Conservation (phyloP, 2,329 filamentous ascomycete genomes). For the Cladosporium sphaerospermum region DNA sequence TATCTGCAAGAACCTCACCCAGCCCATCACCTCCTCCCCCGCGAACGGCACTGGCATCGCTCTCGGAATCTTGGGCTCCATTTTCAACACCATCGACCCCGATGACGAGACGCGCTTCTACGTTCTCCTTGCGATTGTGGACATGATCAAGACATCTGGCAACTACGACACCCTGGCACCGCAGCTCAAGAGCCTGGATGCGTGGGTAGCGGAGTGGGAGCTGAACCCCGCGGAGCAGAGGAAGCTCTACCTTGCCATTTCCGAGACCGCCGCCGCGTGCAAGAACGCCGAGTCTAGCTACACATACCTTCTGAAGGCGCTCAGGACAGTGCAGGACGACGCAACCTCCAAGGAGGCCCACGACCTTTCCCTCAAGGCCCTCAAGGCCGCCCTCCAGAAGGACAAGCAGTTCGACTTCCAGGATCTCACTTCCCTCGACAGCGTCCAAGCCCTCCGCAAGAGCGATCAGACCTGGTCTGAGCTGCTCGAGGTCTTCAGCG, state of each 20-base stretch:
- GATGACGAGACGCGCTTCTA: constrained; percentile 78
- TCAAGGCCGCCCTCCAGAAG: constrained; percentile 61
- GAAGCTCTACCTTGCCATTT: constrained; percentile 75
- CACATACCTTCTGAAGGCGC: constrained; percentile 67
- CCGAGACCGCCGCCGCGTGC: constrained; percentile 71
- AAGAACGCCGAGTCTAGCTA: constrained; percentile 71
- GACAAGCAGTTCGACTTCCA: constrained; percentile 67
- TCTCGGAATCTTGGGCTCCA: constrained; percentile 82
- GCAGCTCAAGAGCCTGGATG: constrained; percentile 74
- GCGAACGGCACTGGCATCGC: constrained; percentile 79
- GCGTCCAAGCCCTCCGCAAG: constrained; percentile 79
- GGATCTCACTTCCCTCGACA: constrained; percentile 63
- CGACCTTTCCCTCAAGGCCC: constrained; percentile 55
- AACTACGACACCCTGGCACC: constrained; percentile 75
- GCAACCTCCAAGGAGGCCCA: constrained; percentile 49
- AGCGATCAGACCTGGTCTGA: constrained; percentile 82
- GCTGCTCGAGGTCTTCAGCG: constrained; percentile 89
- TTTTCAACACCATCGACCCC: constrained; percentile 87
- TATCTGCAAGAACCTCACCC: constrained; percentile 83
- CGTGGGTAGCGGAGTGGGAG: constrained; percentile 79
- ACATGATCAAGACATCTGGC: constrained; percentile 60
- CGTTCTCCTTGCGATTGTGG: constrained; percentile 82
- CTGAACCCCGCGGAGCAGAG: constrained; percentile 75
- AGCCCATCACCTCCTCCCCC: constrained; percentile 79
- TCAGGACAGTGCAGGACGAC: constrained; percentile 65